Conservation (phyloP, 331 rosid species). For the Quercus lobata region DNA sequence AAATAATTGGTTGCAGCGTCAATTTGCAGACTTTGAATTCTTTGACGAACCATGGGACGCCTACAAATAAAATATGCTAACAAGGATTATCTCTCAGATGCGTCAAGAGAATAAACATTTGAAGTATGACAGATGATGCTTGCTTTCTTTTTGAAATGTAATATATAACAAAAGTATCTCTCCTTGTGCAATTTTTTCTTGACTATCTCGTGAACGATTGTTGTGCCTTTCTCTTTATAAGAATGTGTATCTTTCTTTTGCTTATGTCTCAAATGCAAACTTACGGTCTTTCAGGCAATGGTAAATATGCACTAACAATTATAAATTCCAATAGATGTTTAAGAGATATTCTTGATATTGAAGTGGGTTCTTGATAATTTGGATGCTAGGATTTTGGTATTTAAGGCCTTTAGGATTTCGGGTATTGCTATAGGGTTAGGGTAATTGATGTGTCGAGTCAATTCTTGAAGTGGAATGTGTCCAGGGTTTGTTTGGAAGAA, state of each 20-base stretch:
- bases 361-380: too few species aligned
- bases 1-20: slow-evolving; percentile 29
- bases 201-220: not conserved
- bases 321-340: not conserved
- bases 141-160: not conserved
- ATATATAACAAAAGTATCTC: not conserved
- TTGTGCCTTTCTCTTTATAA: not conserved
- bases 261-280: not conserved
- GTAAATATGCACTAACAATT: not conserved
- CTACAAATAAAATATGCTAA: slow-evolving; percentile 16
- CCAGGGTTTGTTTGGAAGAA: too few species aligned
- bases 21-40: slow-evolving; percentile 26
- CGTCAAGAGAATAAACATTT: not conserved
- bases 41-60: slow-evolving; percentile 26
- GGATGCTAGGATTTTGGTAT: too few species aligned
- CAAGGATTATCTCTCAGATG: not conserved
- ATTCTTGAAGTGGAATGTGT: too few species aligned
- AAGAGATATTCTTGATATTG: too few species aligned
- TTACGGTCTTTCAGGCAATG: not conserved
- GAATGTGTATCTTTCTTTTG: not conserved
- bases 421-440: too few species aligned
- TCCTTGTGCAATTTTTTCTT: not conserved
- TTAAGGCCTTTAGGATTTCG: too few species aligned
- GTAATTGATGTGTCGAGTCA: too few species aligned
- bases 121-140: not conserved